Evolutionary conservation across 176 grass and related monocot genomes (phyloP).

Genomic region (Dendrocalamus sinicus): DNA sequence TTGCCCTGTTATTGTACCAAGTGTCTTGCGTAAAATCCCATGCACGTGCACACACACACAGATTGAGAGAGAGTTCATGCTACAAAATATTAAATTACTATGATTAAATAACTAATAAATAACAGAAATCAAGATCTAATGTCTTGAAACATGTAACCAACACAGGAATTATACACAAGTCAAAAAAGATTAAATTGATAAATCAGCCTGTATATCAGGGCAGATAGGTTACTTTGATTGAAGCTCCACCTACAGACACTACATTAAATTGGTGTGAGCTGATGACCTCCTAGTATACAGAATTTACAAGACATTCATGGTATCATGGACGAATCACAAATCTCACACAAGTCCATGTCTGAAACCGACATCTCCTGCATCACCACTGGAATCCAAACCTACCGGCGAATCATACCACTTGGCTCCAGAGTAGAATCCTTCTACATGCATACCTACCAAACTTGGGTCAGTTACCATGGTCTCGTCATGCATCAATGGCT

Average conservation of each 20-base stretch:
- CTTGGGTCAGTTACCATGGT: constrained; percentile 71
- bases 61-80: background rate
- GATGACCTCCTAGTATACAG: constrained; percentile 73
- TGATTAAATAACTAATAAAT: constrained; percentile 12
- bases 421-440: constrained; percentile 82
- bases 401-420: constrained; percentile 98
- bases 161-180: constrained; percentile 44
- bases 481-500: constrained; percentile 79
- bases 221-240: constrained; percentile 48
- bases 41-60: too few relatives aligned
- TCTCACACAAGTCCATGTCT: constrained; percentile 76
- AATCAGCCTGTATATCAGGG: constrained; percentile 54
- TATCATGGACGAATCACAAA: constrained; percentile 45
- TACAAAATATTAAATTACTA: constrained; percentile 17
- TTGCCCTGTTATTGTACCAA: background rate
- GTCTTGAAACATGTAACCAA: constrained; percentile 39
- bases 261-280: constrained; percentile 52
- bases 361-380: constrained; percentile 65
- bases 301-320: constrained; percentile 78
- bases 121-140: constrained; percentile 24
- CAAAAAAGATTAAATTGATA: constrained; percentile 42
- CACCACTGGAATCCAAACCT: constrained; percentile 76
- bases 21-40: background rate
- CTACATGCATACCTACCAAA: constrained; percentile 84
- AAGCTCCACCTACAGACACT: constrained; percentile 52